Base-by-base conservation (phyloP, 768 basidiomycete species). In the Lactarius psammicola region DNA sequence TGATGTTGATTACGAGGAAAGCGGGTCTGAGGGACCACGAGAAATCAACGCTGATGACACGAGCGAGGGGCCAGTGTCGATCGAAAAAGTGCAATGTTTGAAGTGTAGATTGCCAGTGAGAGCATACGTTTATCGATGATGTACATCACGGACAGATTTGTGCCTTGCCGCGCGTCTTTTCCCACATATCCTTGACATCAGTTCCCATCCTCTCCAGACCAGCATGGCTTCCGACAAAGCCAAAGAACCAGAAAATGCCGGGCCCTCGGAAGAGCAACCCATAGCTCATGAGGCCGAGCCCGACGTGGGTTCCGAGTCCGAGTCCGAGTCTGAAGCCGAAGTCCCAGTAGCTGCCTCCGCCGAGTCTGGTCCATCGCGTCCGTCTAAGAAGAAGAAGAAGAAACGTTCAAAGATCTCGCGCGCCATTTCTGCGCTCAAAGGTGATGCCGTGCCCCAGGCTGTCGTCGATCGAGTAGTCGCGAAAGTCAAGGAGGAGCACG, bases 341-440 rank as follows among this genome's bases (percentile, higher is more conserved):
- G 56, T 36, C 31, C 38, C 56, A 17, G 56, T 49, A 49, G 42
- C 56, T n/a, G 54, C 46, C 36, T 33, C 40, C 28, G 69, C 74
- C 44, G 70, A 72, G 10, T 70, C 74, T 30, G 75, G 74, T 4
- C 71, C 77, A 15, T 74, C 76, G 9, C 73, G 78, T 17, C 72
- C 83, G 5, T 81, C 83, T 40, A 89, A 89, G 78, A 94, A 91
- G 80, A 94, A 91, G 76, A n/a, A n/a, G n/a, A n/a, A n/a, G n/a
- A n/a, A n/a, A n/a, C 90, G 87, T 75, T 87, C 88, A 4, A 94
- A 90, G 73, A 84, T 79, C 28, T 75, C 80, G 64, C 88, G 80
- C 67, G 78, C 78, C 5, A 72, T 86, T 49, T 80, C 80, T 72
- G 79, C 81, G 23, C 70, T 86, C 6, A 79, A 79, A 18, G 81